Percentiles rank a stretch among this genome's conserved stretches.
Conservation (phyloP, 148 eudicot species). For the Euryodendron excelsum region DNA sequence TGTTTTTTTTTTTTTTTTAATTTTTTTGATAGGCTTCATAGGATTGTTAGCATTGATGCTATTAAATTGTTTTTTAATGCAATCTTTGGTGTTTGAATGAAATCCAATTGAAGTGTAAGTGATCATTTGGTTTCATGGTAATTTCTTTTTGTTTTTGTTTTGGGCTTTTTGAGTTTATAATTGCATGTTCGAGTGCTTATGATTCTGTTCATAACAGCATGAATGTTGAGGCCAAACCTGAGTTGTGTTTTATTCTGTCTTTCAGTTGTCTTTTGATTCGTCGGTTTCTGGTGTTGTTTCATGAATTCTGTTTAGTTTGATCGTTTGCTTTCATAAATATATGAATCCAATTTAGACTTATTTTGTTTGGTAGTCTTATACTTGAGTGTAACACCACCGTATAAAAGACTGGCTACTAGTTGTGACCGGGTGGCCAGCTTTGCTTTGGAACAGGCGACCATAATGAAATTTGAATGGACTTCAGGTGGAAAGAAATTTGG, state of each 20-base stretch:
- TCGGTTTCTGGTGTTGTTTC: neutral
- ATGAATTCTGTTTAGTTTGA: neutral
- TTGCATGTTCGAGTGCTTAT: neutral
- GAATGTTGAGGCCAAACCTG: neutral
- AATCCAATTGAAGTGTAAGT: neutral
- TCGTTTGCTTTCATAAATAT: neutral
- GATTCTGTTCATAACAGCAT: neutral
- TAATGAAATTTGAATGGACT: neutral
- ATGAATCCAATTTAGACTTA: neutral
- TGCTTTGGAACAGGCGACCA: neutral
- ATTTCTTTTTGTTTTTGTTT: neutral
- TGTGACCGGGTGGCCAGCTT: neutral
- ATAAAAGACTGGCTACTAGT: neutral
- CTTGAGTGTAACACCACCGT: neutral
- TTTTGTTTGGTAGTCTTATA: neutral
- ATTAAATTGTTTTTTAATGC: neutral
- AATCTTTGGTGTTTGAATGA: neutral
- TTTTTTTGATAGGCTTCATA: neutral
- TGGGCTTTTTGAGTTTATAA: neutral
- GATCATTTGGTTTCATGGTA: neutral
- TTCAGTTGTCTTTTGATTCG: slow-evolving; percentile 1
- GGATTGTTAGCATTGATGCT: neutral
- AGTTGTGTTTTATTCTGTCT: neutral
- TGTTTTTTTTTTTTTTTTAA: no score
- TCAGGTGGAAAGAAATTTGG: neutral